Percentiles rank a stretch among this genome's conserved stretches.
phyloP scores from a whole-genome alignment of 495 filamentous ascomycete species.

The Penicillium lagena region DNA sequence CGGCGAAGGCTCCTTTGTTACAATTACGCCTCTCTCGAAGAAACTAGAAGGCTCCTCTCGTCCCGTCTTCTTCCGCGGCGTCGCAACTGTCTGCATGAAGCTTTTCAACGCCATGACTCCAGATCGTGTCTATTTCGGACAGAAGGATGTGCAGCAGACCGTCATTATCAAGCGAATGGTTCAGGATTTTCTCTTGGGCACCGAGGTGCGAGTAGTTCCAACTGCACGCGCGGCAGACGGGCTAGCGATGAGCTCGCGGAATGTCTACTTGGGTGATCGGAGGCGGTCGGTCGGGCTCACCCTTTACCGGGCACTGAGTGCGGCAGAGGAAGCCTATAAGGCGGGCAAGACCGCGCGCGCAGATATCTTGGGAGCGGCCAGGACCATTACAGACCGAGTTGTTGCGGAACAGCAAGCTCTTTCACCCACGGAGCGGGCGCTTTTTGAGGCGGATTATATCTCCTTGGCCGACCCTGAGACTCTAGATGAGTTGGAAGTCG shows the following conservation, averaged over 20 bases:
- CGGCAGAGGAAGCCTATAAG: conserved; percentile 62
- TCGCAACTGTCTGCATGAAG: conserved; percentile 96
- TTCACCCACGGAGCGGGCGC: conserved; percentile 52
- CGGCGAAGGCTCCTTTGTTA: conserved; percentile 85
- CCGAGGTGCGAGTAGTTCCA: conserved; percentile 62
- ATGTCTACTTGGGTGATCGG: conserved; percentile 81
- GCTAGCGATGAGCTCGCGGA: conserved; percentile 88
- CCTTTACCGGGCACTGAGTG: conserved; percentile 57
- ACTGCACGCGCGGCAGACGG: conserved; percentile 79
- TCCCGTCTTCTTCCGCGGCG: conserved; percentile 95
- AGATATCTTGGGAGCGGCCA: conserved; percentile 63
- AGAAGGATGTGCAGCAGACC: conserved; percentile 97
- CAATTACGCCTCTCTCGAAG: conserved; percentile 73
- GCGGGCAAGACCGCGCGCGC: conserved; percentile 50
- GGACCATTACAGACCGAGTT: conserved; percentile 40
- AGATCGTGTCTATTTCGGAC: conserved; percentile 89
- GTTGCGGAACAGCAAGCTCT: conserved; percentile 58
- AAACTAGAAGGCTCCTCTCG: conserved; percentile 77
- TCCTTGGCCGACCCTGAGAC: conserved; percentile 77
- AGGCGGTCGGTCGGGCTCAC: conserved; percentile 66
- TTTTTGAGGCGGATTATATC: conserved; percentile 83
- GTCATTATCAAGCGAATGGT: conserved; percentile 84
- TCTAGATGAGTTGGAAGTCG: conserved; percentile 69
- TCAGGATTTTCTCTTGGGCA: conserved; percentile 77
- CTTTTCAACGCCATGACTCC: conserved; percentile 88